Evolutionary conservation across 1,284 basidiomycete species (phyloP).

Genomic region (Puccinia brachypodii): DNA sequence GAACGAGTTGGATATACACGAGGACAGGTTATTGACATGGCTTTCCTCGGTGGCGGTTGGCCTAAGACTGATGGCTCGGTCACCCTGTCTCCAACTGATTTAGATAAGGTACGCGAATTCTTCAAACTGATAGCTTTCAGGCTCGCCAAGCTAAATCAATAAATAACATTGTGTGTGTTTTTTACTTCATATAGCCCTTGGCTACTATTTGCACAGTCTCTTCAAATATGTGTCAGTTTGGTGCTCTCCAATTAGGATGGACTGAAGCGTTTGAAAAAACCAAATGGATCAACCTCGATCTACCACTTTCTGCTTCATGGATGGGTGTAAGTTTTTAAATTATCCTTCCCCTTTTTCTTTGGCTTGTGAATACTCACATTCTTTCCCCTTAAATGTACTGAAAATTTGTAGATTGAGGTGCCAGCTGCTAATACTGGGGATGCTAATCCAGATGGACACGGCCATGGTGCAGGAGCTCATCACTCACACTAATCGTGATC

Average conservation of each 20-base stretch:
- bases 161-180: background rate
- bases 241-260: slow-evolving; percentile 42
- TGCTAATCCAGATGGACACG: slow-evolving; percentile 24
- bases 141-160: background rate
- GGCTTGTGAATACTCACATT: background rate
- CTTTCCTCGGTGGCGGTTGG: slow-evolving; percentile 40
- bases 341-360: background rate
- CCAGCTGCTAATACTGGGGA: slow-evolving; percentile 34
- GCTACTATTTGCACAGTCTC: slow-evolving; percentile 47
- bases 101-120: slow-evolving; percentile 1
- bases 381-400: background rate
- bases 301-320: slow-evolving; percentile 22
- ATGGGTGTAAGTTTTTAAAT: slow-evolving; percentile 35
- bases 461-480: slow-evolving; percentile 14
- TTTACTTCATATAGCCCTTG: slow-evolving; percentile 24
- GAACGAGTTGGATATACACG: slow-evolving; percentile 34
- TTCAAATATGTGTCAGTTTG: slow-evolving; percentile 48
- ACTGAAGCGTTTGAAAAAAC: slow-evolving; percentile 21
- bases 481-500: background rate
- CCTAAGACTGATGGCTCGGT: slow-evolving; percentile 13
- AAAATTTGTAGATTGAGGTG: slow-evolving; percentile 28
- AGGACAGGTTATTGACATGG: slow-evolving; percentile 45
- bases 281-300: slow-evolving; percentile 43
- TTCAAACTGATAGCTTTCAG: background rate
- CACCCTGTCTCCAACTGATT: background rate